Evolutionary conservation across 495 filamentous ascomycete genomes (phyloP).

Genomic region (Emericellopsis terricola): DNA sequence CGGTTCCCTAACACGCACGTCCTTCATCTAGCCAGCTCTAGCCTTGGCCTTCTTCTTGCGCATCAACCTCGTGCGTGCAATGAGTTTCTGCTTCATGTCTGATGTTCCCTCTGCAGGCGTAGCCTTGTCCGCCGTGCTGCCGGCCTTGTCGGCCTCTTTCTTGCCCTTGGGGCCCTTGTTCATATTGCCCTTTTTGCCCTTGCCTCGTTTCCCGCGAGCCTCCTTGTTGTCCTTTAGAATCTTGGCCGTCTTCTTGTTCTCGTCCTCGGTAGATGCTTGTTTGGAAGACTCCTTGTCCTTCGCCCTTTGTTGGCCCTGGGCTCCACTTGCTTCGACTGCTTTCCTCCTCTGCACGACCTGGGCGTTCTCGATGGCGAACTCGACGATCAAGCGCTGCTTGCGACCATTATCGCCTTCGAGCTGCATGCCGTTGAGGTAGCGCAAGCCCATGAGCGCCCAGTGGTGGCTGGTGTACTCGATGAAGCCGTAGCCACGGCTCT

Average conservation of each 20-base stretch:
- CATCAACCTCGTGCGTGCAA: constrained; percentile 26
- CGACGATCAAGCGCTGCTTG: constrained; percentile 59
- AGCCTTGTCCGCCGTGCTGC: constrained; percentile 6
- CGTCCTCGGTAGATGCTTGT: constrained; percentile 1
- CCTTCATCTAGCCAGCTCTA: no score
- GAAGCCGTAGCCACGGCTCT: constrained; percentile 88
- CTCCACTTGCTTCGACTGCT: constrained; percentile 44
- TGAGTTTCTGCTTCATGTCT: constrained; percentile 25
- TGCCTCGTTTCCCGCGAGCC: constrained; percentile 8
- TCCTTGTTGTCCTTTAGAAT: constrained; percentile 4
- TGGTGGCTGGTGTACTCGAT: constrained; percentile 92
- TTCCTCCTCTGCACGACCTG: constrained; percentile 70
- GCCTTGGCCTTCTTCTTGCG: constrained; percentile 29
- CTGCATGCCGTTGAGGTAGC: constrained; percentile 84
- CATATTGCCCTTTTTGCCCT: constrained; percentile 5
- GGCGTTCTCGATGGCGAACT: constrained; percentile 97
- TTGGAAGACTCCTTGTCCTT: constrained; percentile 2
- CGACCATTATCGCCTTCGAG: constrained; percentile 28
- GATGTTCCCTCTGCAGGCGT: constrained; percentile 14
- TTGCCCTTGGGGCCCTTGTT: constrained; percentile 4
- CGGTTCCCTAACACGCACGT: no score
- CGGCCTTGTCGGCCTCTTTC: constrained; percentile 4
- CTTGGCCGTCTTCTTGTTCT: constrained; percentile 1
- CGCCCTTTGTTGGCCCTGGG: constrained; percentile 11
- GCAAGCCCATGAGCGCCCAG: constrained; percentile 84